Conservation (phyloP, 257 asterid genomes). For the Petunia axillaris region DNA sequence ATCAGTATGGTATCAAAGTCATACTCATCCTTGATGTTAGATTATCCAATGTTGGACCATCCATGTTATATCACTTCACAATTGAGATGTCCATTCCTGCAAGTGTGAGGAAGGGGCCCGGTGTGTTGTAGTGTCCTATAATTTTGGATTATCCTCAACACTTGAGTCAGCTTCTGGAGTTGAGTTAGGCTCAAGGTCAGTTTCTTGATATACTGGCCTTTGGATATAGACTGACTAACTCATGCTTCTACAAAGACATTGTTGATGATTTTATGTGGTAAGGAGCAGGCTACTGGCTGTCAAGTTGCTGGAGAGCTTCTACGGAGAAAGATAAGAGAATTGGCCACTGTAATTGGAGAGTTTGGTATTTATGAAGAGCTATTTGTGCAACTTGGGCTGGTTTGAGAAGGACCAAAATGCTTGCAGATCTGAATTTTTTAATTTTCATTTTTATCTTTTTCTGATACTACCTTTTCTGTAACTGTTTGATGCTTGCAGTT, state of each 20-base stretch:
- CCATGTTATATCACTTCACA: not conserved
- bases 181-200: not conserved
- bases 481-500: not conserved
- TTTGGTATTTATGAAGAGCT: conserved; percentile 11
- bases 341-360: not conserved
- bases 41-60: not conserved
- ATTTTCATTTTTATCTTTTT: not conserved
- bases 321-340: not conserved
- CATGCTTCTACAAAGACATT: not conserved
- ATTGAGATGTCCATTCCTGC: not conserved
- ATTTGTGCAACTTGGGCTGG: conserved; percentile 16
- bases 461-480: not conserved
- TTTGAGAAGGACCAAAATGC: conserved; percentile 9
- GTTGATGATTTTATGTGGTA: conserved; percentile 6
- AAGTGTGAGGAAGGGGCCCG: not conserved
- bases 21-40: not conserved
- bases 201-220: not conserved
- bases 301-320: conserved; percentile 15
- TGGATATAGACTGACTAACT: not conserved
- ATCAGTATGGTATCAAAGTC: conserved; percentile 2
- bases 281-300: not conserved
- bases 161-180: not conserved
- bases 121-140: not conserved
- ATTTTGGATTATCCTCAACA: not conserved
- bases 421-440: not conserved